These are phyloP conservation scores for Lentinula sp. DNA, from an alignment of 768 basidiomycete species.

Conservation along the genomic window DNA sequence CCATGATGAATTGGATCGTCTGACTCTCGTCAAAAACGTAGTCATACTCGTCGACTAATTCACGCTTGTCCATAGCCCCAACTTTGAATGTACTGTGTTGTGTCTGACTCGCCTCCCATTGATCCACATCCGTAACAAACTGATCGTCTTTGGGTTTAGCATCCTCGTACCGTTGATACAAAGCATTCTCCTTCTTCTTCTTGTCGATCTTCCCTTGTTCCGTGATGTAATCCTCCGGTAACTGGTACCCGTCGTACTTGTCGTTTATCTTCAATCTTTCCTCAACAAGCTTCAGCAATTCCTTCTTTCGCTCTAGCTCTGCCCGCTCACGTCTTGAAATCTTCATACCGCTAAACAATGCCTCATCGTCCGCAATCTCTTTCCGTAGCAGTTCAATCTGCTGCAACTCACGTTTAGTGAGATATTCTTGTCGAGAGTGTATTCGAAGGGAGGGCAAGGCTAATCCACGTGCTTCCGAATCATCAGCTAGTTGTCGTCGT, in stretches of 20 bases:
- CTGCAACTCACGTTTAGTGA: constrained; percentile 94
- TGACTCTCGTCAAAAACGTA: constrained; percentile 99
- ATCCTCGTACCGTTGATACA: constrained; percentile 95
- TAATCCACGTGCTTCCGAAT: constrained; percentile 46
- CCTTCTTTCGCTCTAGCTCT: constrained; percentile 89
- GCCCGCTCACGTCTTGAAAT: constrained; percentile 75
- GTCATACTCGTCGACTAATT: constrained; percentile 82
- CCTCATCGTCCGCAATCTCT: constrained; percentile 93
- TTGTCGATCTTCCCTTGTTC: constrained; percentile 98
- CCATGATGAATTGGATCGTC: constrained; percentile 93
- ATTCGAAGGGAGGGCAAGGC: constrained; percentile 72
- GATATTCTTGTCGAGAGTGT: constrained; percentile 91
- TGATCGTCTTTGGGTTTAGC: constrained; percentile 87
- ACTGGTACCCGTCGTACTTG: constrained; percentile 91
- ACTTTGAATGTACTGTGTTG: constrained; percentile 83
- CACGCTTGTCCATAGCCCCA: constrained; percentile 86
- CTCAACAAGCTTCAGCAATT: constrained; percentile 86
- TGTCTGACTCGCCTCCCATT: constrained; percentile 94
- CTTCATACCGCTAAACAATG: constrained; percentile 86
- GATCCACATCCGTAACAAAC: constrained; percentile 95
- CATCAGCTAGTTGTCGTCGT: constrained; percentile 78
- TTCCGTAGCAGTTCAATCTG: constrained; percentile 88
- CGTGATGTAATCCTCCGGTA: constrained; percentile 97
- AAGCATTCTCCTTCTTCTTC: constrained; percentile 88
- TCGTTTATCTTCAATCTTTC: constrained; percentile 93